Evolutionary conservation across 2,329 filamentous ascomycete genomes (phyloP), one percentile per base, ranked within the genome.

Genomic region (Pseudopyrenochaeta lycopersici): DNA sequence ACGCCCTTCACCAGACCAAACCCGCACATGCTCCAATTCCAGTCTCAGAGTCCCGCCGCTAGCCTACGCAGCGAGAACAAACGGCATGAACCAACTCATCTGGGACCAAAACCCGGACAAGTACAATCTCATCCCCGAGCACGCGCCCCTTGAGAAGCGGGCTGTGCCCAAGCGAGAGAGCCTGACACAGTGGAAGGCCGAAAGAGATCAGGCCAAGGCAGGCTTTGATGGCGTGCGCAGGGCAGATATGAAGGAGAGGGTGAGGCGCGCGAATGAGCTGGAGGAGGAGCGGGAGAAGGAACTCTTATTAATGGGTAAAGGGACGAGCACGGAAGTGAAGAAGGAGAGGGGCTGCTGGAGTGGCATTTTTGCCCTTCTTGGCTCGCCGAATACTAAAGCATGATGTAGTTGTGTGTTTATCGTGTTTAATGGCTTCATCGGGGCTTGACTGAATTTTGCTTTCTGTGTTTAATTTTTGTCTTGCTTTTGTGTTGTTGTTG

Each of bases 251-350:
- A 56, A 58, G 29, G 68, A 71, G 49, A 50, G 66, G 17, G 68
- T 72, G 4, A 54, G 60, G 40, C 54, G 64, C 14, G 71, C 67
- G 21, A 72, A 73, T 50, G 66, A 68, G 53, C 52, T 68, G 39
- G 69, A 74, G 43, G 29, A 54, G 17, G 59, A 66, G 53, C 66
- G 46, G 43, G 67, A 67, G 39, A 60, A 53, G 42, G 68, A 66
- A 38, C 46, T 70, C 36, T 41, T 60, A 10, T 23, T 40, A 18
- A 47, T 66, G 50, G 52, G 56, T 2, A 54, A 63, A 53, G 56
- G 43, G 38, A 58, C 58, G 38, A 54, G 49, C 44, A 47, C 47
- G 23, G 46, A 31, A 23, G 15, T 15, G 12, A 31, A 40, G 4
- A 36, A 43, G 18, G 20, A 39, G 14, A 18, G 36, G 36, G 44